Evolutionary conservation across 345 rosid species (phyloP), one percentile per base, ranked within the genome.

Genomic region (Aquilaria yunnanensis): DNA sequence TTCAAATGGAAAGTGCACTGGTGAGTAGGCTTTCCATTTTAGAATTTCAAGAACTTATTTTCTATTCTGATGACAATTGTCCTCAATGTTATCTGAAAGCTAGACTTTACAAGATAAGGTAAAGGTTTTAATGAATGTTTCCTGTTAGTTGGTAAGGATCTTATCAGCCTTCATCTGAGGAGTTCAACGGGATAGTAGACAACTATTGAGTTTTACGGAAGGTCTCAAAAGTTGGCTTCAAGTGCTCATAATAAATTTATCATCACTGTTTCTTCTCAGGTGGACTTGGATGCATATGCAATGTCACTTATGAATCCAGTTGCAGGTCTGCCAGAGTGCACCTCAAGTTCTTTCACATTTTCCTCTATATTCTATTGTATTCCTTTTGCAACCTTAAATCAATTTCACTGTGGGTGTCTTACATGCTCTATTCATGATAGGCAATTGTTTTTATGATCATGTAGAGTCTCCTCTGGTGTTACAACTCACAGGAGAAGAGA

Each of bases 221-320:
- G 43, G 5, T 37, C 8, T 37, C 43, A 37, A 37, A 37, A 37
- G 43, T 37, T 37, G 43, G 43, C 8, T 5, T 37, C 5, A 37
- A 37, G 43, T 37, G 43, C 43, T 37, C 8, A 37, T 4, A 37
- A 5, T 37, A 5, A 5, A 37, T 37, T 62, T 55, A 11, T 32
- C 58, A 34, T 62, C 46, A 67, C 54, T 68, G 54, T 63, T 54
- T 31, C 32, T 41, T 80, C 49, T 69, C 77, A 94, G 99, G 85
- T 70, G 83, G 78, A 76, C 82, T 72, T 73, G 97, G 96, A 60
- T 94, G 97, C 82, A 78, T 94, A 64, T 94, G 99, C 89, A 83
- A 83, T 77, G 85, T 88, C 57, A 82, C 83, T 9, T 81, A 74
- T 32, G 84, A 81, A 64, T 86, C 97, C 70, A 66, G 79, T 43